Conservation (phyloP, 2,329 filamentous ascomycete genomes). For the Paraphaeosphaeria minitans region DNA sequence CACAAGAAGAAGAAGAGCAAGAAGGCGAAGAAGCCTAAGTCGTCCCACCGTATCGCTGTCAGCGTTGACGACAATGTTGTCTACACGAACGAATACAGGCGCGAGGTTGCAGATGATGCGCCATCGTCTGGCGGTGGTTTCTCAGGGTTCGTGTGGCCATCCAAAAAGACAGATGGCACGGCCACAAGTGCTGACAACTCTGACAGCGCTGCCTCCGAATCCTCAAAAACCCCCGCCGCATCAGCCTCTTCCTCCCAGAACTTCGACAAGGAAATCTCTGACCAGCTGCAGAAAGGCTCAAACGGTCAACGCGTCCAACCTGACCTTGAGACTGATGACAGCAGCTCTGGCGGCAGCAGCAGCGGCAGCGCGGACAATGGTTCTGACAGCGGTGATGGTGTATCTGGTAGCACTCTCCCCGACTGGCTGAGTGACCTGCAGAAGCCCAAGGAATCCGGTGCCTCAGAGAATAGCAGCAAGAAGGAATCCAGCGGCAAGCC, state of each 20-base stretch:
- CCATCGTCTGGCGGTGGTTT: constrained; percentile 15
- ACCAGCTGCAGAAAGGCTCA: neutral
- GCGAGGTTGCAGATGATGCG: neutral
- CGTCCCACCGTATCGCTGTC: neutral
- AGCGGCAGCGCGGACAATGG: neutral
- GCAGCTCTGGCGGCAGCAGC: no score
- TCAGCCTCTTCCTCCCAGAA: neutral
- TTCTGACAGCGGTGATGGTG: constrained; percentile 4
- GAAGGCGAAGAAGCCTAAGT: constrained; percentile 5
- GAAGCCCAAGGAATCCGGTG: neutral
- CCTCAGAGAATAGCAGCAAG: neutral
- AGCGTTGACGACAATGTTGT: constrained; percentile 2
- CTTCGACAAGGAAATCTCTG: constrained; percentile 5
- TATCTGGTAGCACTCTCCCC: constrained; percentile 10
- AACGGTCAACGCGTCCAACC: neutral
- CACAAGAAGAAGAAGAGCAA: constrained; percentile 3
- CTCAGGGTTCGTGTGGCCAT: constrained; percentile 11
- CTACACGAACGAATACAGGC: neutral
- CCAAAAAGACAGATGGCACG: neutral
- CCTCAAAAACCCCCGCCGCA: neutral
- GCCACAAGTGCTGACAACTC: neutral
- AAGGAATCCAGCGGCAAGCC: neutral
- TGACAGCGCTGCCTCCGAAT: neutral
- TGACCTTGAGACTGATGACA: neutral
- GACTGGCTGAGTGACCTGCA: constrained; percentile 17